Percentiles rank a stretch among this genome's conserved stretches.
phyloP scores from a whole-genome alignment of 257 asterid genomes.

The Solanum appendiculatum region DNA sequence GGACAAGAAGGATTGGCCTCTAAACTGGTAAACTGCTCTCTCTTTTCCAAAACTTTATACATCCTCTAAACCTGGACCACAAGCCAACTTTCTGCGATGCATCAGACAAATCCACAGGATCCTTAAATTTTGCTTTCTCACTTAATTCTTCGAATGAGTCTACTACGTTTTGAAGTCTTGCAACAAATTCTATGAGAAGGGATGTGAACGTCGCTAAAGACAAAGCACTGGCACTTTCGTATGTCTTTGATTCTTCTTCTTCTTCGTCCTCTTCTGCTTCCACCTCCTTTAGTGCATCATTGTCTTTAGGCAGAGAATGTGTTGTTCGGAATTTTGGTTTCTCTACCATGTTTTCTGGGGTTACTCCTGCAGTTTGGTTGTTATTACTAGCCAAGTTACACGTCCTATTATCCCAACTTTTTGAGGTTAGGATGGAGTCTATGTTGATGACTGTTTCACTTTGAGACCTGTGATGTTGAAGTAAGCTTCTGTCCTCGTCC shows the following conservation, averaged over 20 bases:
- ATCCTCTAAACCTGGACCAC: constrained; percentile 32
- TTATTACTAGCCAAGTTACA: background rate
- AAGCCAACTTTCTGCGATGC: constrained; percentile 8
- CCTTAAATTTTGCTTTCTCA: constrained; percentile 48
- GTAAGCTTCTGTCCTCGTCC: constrained; percentile 5
- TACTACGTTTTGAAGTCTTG: constrained; percentile 74
- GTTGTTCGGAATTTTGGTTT: constrained; percentile 19
- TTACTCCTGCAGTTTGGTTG: background rate
- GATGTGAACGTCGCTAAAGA: constrained; percentile 75
- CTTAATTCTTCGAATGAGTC: constrained; percentile 58
- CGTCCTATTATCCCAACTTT: constrained; percentile 32
- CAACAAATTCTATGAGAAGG: constrained; percentile 61
- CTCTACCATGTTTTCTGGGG: background rate
- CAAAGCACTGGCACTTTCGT: constrained; percentile 65
- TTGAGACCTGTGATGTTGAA: constrained; percentile 19
- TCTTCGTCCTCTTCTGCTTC: constrained; percentile 1
- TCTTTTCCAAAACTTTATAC: constrained; percentile 6
- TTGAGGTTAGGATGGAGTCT: constrained; percentile 16
- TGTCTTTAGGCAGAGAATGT: constrained; percentile 14
- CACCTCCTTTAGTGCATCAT: constrained; percentile 1
- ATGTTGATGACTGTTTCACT: constrained; percentile 36
- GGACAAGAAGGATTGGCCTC: background rate
- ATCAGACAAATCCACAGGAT: constrained; percentile 19
- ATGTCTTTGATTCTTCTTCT: constrained; percentile 45
- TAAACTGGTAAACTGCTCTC: constrained; percentile 1